These are phyloP conservation scores for Pseudocercospora macadamiae DNA, from an alignment of 2,329 filamentous ascomycete genomes.

Conservation along the genomic window DNA sequence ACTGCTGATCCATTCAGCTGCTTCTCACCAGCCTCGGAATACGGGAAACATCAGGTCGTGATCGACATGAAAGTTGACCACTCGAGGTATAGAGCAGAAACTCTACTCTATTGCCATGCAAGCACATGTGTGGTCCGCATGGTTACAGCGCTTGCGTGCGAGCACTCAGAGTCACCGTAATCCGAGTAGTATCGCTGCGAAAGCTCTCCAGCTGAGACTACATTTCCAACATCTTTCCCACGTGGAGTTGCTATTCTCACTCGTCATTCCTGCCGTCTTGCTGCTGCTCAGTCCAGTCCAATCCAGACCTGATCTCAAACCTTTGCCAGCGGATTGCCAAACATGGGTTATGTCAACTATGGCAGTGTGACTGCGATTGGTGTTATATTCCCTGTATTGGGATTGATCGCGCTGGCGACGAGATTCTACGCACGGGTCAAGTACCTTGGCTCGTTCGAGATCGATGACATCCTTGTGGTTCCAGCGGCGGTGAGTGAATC, in stretches of 20 bases:
- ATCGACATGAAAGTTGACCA: not conserved
- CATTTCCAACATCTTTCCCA: constrained; percentile 7
- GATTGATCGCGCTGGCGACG: constrained; percentile 4
- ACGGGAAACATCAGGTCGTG: not conserved
- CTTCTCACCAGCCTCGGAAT: not conserved
- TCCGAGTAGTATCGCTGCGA: not conserved
- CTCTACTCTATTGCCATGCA: not conserved
- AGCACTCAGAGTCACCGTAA: not conserved
- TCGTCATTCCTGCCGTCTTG: not conserved
- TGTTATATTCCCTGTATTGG: constrained; percentile 16
- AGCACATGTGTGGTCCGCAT: not conserved
- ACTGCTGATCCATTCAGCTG: not conserved
- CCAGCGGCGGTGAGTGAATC: constrained; percentile 16
- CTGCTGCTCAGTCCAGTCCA: not conserved
- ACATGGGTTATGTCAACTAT: constrained; percentile 14
- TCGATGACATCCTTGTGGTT: constrained; percentile 21
- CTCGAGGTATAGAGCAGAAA: constrained; percentile 1
- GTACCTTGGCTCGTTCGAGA: constrained; percentile 16
- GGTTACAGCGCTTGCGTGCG: constrained; percentile 6
- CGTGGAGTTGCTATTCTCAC: constrained; percentile 7
- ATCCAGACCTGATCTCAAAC: not conserved
- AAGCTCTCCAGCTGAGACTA: not conserved
- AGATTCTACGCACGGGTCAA: constrained; percentile 16
- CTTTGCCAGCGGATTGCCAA: not conserved
- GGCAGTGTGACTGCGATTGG: constrained; percentile 18